A percentile compares a stretch with the other conserved stretches of the same genome.
These are phyloP conservation scores for Cyclostephanos tholiformis DNA, from an alignment of 108 stramenopile species.

Conservation along the genomic window DNA sequence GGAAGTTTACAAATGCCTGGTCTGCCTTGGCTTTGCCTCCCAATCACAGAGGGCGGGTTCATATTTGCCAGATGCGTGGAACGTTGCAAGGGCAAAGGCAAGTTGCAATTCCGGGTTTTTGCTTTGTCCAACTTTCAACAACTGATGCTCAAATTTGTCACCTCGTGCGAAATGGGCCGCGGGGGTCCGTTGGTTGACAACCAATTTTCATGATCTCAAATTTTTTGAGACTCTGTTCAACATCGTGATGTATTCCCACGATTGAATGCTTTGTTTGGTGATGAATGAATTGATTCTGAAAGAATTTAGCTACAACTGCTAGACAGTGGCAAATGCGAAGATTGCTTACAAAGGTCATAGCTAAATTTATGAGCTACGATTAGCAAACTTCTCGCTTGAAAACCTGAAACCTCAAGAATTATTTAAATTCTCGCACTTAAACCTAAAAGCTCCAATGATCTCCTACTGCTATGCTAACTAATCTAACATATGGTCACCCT, in stretches of 20 bases:
- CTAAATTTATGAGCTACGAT: constrained; percentile 19
- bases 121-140: constrained; percentile 3
- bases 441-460: no score
- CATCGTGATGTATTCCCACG: constrained; percentile 9
- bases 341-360: constrained; percentile 19
- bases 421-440: no score
- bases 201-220: constrained; percentile 28
- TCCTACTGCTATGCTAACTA: no score
- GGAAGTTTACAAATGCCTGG: constrained; percentile 16
- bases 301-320: constrained; percentile 24
- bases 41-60: constrained; percentile 13
- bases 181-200: constrained; percentile 20
- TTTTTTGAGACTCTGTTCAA: constrained; percentile 6
- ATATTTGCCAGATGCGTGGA: constrained; percentile 17
- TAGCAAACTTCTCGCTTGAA: no score
- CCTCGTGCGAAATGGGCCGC: constrained; percentile 7
- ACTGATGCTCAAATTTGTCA: constrained; percentile 13
- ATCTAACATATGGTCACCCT: no score
- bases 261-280: not conserved
- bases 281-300: not conserved
- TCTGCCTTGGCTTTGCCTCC: constrained; percentile 1
- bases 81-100: constrained; percentile 8
- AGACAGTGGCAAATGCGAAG: constrained; percentile 17
- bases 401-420: no score
- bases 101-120: constrained; percentile 10